Base-by-base conservation (phyloP, 1,284 basidiomycete species). In the Sanghuangporus weigelae region DNA sequence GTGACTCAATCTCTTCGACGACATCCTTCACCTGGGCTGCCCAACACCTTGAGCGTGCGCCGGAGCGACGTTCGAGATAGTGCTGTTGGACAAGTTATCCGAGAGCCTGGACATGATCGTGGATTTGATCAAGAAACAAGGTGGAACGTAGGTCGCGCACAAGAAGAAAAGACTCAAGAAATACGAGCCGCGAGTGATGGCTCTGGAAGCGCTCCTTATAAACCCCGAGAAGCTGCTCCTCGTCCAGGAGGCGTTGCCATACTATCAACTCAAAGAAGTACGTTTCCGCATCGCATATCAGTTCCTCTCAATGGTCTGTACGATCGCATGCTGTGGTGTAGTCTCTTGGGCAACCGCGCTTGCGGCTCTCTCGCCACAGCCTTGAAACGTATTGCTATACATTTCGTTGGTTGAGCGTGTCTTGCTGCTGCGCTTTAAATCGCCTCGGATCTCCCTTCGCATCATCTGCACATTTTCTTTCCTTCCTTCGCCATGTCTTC, bases 261-360 rank as follows among this genome's bases (percentile, higher is more conserved):
- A 31, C 26, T 58, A 57, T 23, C 54, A 56, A 19, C 58, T 50
- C 59, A 64, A n/a, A 64, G 63, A 64, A 64, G 63, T 64, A 64
- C 63, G 63, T 64, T 64, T 60, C 54, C 49, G 58, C 59, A 56
- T 64, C 63, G 50, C 63, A 58, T 64, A 44, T 64, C 57, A 40
- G 40, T 46, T 57, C 40, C 40, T 57, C 57, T 60, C 23, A 38
- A 40, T 49, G 63, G 54, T 60, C 49, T 60, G 42, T 39, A 48
- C 57, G 42, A 46, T 39, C 46, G 36, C 31, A 38, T 54, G 53
- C 31, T 38, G 36, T 54, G 53, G 53, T 54, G 14, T 19, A 54
- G 14, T 38, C 35, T 54, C 53, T 38, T 31, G 35, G 38, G 36
- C 36, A 31, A 3, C 16, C 35, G 12, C 38, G 53, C 31, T 12